phyloP scores from a whole-genome alignment of 1,284 basidiomycete genomes.

The Cutaneotrichosporon spelunceum region DNA sequence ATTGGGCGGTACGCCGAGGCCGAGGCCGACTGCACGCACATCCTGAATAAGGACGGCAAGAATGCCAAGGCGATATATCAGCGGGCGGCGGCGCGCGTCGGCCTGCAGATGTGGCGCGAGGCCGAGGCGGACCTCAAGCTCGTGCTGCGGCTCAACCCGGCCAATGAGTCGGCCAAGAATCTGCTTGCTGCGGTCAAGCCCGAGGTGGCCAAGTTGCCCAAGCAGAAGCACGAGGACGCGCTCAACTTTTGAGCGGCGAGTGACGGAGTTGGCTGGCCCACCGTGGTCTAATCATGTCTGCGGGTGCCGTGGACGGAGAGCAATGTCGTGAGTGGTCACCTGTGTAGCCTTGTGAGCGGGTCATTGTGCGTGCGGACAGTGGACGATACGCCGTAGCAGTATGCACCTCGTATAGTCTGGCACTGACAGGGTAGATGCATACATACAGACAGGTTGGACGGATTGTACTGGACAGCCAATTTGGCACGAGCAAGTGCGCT shows the following conservation, averaged over 20 bases:
- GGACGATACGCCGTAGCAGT: background rate
- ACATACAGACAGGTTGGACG: background rate
- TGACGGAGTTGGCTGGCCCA: background rate
- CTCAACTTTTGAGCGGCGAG: conserved; percentile 34
- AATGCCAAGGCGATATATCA: conserved; percentile 51
- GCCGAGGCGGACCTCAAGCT: conserved; percentile 46
- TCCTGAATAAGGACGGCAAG: conserved; percentile 45
- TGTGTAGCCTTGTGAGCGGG: background rate
- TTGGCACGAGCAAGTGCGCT: background rate
- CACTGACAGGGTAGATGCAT: background rate
- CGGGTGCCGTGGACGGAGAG: background rate
- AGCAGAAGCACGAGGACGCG: conserved; percentile 35
- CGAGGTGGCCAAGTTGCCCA: conserved; percentile 36
- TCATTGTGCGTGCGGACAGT: background rate
- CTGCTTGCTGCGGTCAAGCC: conserved; percentile 34
- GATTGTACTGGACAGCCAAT: too few species aligned
- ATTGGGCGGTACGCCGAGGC: conserved; percentile 43
- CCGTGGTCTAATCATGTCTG: background rate
- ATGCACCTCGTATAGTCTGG: background rate
- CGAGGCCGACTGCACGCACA: conserved; percentile 47
- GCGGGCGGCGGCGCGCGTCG: conserved; percentile 45
- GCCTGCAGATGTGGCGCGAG: conserved; percentile 43
- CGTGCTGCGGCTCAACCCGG: conserved; percentile 36
- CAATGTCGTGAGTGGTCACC: background rate
- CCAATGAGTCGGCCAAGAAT: conserved; percentile 43